Percentiles rank a stretch among this genome's conserved stretches.
Conservation (phyloP, 1,139 yeast genomes). For the Zygoascus hellenicus region DNA sequence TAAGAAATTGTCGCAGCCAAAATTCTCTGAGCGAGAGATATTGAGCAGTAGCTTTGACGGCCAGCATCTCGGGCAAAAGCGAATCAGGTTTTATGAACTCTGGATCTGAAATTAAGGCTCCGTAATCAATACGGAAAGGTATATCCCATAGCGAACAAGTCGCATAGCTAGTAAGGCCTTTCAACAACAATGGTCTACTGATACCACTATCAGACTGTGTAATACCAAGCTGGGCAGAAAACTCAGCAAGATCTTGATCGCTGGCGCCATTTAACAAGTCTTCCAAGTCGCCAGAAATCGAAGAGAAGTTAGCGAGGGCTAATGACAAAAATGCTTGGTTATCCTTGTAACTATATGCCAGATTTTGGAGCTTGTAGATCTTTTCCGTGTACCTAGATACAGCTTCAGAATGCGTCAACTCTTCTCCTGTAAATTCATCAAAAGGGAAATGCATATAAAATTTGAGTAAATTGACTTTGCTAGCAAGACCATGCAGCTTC, state of each 20-base stretch:
- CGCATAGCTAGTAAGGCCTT: too few species aligned
- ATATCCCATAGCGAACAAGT: too few species aligned
- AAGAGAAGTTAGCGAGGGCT: constrained; percentile 30
- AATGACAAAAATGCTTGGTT: constrained; percentile 26
- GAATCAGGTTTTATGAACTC: too few species aligned
- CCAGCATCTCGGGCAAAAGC: too few species aligned
- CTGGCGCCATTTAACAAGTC: constrained; percentile 26
- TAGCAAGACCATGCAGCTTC: not conserved
- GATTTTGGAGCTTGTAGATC: constrained; percentile 23
- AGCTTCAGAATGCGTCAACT: constrained; percentile 21
- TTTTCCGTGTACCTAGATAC: constrained; percentile 16
- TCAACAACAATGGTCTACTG: too few species aligned
- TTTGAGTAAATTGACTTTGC: constrained; percentile 23
- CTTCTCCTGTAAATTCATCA: constrained; percentile 40
- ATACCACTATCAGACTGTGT: not conserved
- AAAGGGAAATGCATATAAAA: constrained; percentile 38
- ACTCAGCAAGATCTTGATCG: constrained; percentile 20
- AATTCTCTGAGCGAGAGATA: constrained; percentile 37
- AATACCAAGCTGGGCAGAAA: constrained; percentile 15
- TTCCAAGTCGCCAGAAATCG: constrained; percentile 26
- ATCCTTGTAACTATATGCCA: constrained; percentile 22
- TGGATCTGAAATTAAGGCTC: too few species aligned
- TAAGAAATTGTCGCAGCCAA: constrained; percentile 27
- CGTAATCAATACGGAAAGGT: too few species aligned
- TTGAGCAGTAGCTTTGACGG: constrained; percentile 19